Evolutionary conservation across 805 yeast species (phyloP).

Genomic region (Saccharomycopsis synnaedendra): DNA sequence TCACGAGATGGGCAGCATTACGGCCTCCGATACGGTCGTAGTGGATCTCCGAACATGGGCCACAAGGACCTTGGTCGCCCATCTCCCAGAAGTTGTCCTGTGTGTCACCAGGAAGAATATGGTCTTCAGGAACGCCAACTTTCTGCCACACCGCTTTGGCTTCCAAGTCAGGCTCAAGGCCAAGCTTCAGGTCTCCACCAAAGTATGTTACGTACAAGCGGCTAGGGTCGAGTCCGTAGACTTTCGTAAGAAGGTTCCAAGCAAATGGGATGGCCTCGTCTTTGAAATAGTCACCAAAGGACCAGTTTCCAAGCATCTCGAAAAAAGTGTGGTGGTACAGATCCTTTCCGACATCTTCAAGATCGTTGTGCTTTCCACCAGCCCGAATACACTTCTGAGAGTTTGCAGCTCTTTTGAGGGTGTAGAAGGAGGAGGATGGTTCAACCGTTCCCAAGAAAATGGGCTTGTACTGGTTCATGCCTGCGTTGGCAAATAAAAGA

Average conservation of each 20-base stretch:
- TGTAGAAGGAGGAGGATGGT: slow-evolving; percentile 80
- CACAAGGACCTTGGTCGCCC: slow-evolving; percentile 99
- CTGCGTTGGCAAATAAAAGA: slow-evolving; percentile 92
- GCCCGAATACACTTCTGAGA: slow-evolving; percentile 99
- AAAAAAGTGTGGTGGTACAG: slow-evolving; percentile 97
- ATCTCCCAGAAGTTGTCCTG: slow-evolving; percentile 98
- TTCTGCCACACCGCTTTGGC: slow-evolving; percentile 80
- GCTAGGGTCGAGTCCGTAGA: slow-evolving; percentile 66
- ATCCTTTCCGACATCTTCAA: slow-evolving; percentile 97
- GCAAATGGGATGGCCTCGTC: slow-evolving; percentile 81
- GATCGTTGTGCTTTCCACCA: slow-evolving; percentile 97
- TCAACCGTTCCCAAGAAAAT: slow-evolving; percentile 96
- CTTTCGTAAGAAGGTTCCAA: slow-evolving; percentile 85
- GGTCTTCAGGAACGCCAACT: slow-evolving; percentile 85
- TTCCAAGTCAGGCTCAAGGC: slow-evolving; percentile 87
- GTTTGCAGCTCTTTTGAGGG: slow-evolving; percentile 80
- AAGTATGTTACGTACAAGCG: slow-evolving; percentile 92
- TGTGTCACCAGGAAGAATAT: slow-evolving; percentile 83
- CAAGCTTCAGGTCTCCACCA: slow-evolving; percentile 79
- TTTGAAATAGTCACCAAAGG: slow-evolving; percentile 97
- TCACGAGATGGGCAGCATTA: slow-evolving; percentile 83
- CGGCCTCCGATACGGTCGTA: slow-evolving; percentile 98
- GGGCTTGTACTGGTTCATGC: slow-evolving; percentile 99
- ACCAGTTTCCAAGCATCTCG: slow-evolving; percentile 99
- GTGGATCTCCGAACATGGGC: slow-evolving; percentile 97